These are phyloP conservation scores for Monilinia polystroma DNA, from an alignment of 2,329 filamentous ascomycete genomes.

Conservation along the genomic window DNA sequence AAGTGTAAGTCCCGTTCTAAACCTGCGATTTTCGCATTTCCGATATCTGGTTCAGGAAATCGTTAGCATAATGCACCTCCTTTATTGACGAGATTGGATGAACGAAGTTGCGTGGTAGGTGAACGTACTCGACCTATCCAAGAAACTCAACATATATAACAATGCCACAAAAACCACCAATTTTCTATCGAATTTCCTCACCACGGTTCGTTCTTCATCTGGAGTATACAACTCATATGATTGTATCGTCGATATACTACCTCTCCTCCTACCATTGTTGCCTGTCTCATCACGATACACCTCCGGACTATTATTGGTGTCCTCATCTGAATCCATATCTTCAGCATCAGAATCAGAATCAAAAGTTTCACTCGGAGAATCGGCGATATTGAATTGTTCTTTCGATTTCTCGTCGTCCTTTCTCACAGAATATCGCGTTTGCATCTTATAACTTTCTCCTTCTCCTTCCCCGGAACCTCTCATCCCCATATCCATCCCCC, in stretches of 20 bases:
- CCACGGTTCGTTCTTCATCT: constrained; percentile 71
- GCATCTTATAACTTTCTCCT: constrained; percentile 33
- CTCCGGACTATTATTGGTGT: not conserved
- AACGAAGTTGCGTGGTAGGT: constrained; percentile 6
- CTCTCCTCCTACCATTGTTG: constrained; percentile 30
- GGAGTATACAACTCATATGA: constrained; percentile 55
- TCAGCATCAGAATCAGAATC: not conserved
- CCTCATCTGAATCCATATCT: constrained; percentile 21
- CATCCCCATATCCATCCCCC: constrained; percentile 25
- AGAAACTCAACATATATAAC: constrained; percentile 80
- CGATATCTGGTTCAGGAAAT: constrained; percentile 50
- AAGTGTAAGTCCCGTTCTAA: constrained; percentile 60
- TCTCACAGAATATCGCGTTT: constrained; percentile 13
- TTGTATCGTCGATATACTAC: constrained; percentile 39
- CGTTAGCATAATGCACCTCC: not conserved
- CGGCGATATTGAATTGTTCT: not conserved
- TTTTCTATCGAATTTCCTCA: constrained; percentile 72
- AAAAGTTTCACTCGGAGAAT: not conserved
- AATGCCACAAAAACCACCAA: constrained; percentile 79
- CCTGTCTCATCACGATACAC: constrained; percentile 19
- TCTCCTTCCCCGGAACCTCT: not conserved
- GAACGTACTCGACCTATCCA: constrained; percentile 76
- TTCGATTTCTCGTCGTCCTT: constrained; percentile 22
- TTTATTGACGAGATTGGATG: not conserved
- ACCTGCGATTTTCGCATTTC: constrained; percentile 62